These are phyloP conservation scores for Rosa hybrid DNA, from an alignment of 331 rosid genomes.

Conservation along the genomic window DNA sequence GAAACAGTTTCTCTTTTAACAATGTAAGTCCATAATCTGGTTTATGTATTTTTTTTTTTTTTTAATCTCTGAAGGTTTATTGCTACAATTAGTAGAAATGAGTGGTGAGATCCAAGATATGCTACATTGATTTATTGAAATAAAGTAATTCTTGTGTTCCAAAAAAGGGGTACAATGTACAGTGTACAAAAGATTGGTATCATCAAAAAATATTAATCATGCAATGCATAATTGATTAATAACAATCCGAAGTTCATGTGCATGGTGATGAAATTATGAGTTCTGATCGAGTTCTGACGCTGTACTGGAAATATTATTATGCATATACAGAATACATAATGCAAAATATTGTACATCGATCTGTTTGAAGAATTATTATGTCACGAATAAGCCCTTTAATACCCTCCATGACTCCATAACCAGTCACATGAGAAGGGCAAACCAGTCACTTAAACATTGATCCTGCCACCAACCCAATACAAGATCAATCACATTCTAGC, in stretches of 20 bases:
- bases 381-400: background rate
- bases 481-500: background rate
- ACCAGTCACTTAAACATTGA: background rate
- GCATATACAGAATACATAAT: background rate
- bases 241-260: background rate
- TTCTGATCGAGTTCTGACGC: background rate
- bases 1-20: too few species aligned
- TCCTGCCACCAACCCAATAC: background rate
- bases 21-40: background rate
- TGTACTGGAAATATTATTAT: background rate
- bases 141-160: background rate
- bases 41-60: too few species aligned
- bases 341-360: background rate
- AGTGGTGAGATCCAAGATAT: background rate
- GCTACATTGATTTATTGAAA: background rate
- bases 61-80: background rate
- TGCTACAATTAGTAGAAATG: background rate
- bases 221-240: background rate
- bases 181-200: background rate
- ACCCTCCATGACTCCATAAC: background rate
- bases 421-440: slow-evolving; percentile 1
- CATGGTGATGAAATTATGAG: background rate
- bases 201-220: background rate
- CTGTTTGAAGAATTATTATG: background rate
- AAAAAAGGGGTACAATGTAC: background rate